Percentiles rank a stretch among this genome's conserved stretches.
phyloP scores from a whole-genome alignment of 306 rosid genomes.

The Castanea crenata region DNA sequence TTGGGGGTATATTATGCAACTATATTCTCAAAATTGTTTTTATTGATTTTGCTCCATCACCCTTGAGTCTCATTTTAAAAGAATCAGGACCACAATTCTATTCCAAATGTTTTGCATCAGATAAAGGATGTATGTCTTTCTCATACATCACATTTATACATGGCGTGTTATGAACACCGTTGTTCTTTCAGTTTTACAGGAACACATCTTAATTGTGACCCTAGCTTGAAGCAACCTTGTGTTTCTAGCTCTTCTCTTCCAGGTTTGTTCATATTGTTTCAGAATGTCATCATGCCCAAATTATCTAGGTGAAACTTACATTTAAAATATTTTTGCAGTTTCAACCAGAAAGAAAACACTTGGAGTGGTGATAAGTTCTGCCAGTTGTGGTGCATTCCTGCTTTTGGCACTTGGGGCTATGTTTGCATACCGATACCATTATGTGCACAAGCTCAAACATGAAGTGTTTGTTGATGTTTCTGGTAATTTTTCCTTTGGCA shows the following conservation, averaged over 20 bases:
- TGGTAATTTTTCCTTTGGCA: slow-evolving; percentile 44
- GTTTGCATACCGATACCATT: slow-evolving; percentile 44
- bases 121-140: not conserved
- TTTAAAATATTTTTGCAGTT: slow-evolving; percentile 44
- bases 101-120: not conserved
- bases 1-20: not conserved
- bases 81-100: not conserved
- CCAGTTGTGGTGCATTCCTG: slow-evolving; percentile 65
- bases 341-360: slow-evolving; percentile 51
- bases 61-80: not conserved
- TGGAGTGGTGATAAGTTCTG: slow-evolving; percentile 40
- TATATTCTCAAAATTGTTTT: not conserved
- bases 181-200: slow-evolving; percentile 67
- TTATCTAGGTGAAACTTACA: not conserved
- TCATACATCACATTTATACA: not conserved
- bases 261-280: slow-evolving; percentile 42
- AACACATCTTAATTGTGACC: slow-evolving; percentile 64
- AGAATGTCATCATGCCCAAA: slow-evolving; percentile 4
- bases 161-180: slow-evolving; percentile 1
- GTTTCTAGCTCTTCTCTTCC: slow-evolving; percentile 55
- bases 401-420: slow-evolving; percentile 59
- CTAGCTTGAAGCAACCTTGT: slow-evolving; percentile 69
- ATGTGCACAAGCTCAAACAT: slow-evolving; percentile 27
- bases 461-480: slow-evolving; percentile 80
- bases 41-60: not conserved